Evolutionary conservation across 371 early-diverging fungal genomes (phyloP).

Genomic region (Mortierella sp.): DNA sequence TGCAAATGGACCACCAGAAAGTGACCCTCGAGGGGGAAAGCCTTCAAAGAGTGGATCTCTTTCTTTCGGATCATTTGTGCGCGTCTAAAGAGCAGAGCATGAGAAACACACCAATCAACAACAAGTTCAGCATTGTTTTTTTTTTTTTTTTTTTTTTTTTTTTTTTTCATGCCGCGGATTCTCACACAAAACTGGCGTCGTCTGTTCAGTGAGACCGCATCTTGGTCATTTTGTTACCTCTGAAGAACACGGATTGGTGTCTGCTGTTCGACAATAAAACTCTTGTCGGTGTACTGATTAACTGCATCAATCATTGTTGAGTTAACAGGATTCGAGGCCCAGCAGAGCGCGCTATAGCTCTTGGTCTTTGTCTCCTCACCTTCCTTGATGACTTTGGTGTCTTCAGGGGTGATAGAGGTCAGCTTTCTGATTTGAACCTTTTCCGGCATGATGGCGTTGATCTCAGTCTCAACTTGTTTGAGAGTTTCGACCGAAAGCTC

Average conservation of each 20-base stretch:
- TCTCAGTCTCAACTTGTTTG: constrained; percentile 60
- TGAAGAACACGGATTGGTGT: constrained; percentile 97
- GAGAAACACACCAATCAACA: background rate
- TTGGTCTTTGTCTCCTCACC: constrained; percentile 89
- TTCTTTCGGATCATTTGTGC: constrained; percentile 80
- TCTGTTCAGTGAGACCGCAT: background rate
- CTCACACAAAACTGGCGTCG: background rate
- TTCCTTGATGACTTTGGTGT: constrained; percentile 80
- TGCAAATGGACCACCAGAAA: constrained; percentile 74
- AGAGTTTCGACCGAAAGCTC: constrained; percentile 56
- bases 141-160: no score
- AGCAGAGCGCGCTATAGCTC: constrained; percentile 81
- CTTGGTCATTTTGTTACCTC: constrained; percentile 44
- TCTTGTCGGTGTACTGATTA: constrained; percentile 55
- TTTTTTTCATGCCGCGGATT: no score
- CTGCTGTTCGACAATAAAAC: constrained; percentile 82
- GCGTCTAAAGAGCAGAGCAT: constrained; percentile 60
- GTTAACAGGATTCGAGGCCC: constrained; percentile 68
- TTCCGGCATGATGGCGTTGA: constrained; percentile 59
- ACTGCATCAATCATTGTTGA: constrained; percentile 63
- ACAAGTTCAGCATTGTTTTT: background rate
- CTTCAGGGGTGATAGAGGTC: constrained; percentile 55
- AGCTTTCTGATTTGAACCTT: constrained; percentile 67
- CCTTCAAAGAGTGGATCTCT: constrained; percentile 64
- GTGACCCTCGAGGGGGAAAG: constrained; percentile 53